These are phyloP conservation scores for Phaeophleospora eucalypticola DNA, from an alignment of 2,329 filamentous ascomycete genomes.

Conservation along the genomic window DNA sequence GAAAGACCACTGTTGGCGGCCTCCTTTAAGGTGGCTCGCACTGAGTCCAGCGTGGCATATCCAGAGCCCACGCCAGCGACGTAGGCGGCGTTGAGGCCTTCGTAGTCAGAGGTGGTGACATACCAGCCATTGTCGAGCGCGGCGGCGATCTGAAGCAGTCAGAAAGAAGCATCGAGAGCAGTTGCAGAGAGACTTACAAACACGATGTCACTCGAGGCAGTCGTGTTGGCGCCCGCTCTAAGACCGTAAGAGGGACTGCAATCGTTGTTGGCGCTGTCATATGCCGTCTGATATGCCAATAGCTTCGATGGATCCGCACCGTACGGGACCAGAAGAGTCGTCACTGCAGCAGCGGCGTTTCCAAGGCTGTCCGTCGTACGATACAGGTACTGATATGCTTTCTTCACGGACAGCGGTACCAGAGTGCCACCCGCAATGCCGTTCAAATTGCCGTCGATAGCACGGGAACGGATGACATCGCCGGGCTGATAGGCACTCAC, in stretches of 20 bases:
- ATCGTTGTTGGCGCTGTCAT: slow-evolving; percentile 30
- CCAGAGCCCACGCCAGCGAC: slow-evolving; percentile 38
- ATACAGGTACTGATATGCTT: slow-evolving; percentile 15
- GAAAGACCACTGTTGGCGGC: background rate
- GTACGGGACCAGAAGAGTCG: slow-evolving; percentile 16
- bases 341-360: slow-evolving; percentile 13
- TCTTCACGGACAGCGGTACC: background rate
- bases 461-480: background rate
- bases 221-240: no score
- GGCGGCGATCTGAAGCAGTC: no score
- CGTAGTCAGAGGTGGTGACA: slow-evolving; percentile 44
- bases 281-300: slow-evolving; percentile 14
- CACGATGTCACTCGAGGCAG: background rate
- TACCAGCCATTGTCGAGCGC: slow-evolving; percentile 43
- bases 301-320: slow-evolving; percentile 6
- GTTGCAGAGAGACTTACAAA: background rate
- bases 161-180: background rate
- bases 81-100: slow-evolving; percentile 38
- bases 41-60: slow-evolving; percentile 39
- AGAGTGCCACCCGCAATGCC: no score
- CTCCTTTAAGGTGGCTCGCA: slow-evolving; percentile 36
- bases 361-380: slow-evolving; percentile 16
- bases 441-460: slow-evolving; percentile 4
- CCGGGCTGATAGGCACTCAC: background rate
- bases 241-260: slow-evolving; percentile 35